Percentiles rank a stretch among this genome's conserved stretches.
Conservation (phyloP, 1,139 yeast species). For the Geotrichum citri-aurantii region DNA sequence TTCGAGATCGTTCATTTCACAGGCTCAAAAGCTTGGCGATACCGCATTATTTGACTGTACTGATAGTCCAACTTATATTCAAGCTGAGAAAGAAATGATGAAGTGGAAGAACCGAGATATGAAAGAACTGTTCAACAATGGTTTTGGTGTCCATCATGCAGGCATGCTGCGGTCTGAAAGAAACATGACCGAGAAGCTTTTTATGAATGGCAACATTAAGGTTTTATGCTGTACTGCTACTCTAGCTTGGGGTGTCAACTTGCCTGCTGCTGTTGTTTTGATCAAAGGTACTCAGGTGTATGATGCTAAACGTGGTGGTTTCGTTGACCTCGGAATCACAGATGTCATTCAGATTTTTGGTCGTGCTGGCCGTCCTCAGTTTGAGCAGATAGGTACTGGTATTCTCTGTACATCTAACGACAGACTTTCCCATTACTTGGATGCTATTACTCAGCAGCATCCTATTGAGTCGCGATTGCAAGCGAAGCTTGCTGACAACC, state of each 20-base stretch:
- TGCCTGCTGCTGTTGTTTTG: constrained; percentile 97
- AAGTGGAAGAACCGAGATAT: constrained; percentile 75
- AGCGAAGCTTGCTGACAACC: constrained; percentile 76
- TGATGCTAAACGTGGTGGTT: constrained; percentile 92
- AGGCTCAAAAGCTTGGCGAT: constrained; percentile 59
- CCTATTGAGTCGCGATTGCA: constrained; percentile 87
- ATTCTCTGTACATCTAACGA: constrained; percentile 80
- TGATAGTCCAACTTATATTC: constrained; percentile 42
- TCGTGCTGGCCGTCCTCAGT: constrained; percentile 99
- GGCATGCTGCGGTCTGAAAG: constrained; percentile 93
- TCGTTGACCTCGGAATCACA: constrained; percentile 85
- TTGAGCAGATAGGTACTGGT: constrained; percentile 88
- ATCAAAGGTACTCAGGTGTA: constrained; percentile 95
- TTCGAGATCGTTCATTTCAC: constrained; percentile 62
- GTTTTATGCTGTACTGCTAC: constrained; percentile 96
- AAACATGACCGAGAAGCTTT: constrained; percentile 82
- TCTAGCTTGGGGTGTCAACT: constrained; percentile 98
- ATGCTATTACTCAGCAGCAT: constrained; percentile 86
- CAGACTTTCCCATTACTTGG: constrained; percentile 75
- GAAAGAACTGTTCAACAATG: constrained; percentile 70
- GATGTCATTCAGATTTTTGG: constrained; percentile 98
- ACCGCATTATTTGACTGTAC: constrained; percentile 56
- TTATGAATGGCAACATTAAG: constrained; percentile 75
- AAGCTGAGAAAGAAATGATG: constrained; percentile 59
- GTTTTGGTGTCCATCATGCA: constrained; percentile 96